These are phyloP conservation scores for Claviceps humidiphila DNA, from an alignment of 2,329 filamentous ascomycete genomes.

Conservation along the genomic window DNA sequence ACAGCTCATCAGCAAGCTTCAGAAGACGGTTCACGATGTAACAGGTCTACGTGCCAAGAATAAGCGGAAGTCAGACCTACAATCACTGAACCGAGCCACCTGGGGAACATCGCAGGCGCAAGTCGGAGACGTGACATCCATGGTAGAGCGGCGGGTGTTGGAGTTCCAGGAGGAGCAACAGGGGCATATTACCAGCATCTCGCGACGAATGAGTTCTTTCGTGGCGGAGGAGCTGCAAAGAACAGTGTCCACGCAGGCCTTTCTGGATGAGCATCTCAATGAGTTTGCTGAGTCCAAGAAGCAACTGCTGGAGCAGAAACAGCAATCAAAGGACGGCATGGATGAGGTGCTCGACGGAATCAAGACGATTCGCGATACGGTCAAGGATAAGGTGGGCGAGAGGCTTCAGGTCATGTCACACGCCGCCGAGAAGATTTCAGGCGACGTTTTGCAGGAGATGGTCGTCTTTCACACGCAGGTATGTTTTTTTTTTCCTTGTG, in stretches of 20 bases:
- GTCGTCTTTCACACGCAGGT: constrained; percentile 61
- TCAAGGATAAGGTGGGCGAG: constrained; percentile 74
- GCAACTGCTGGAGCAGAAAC: constrained; percentile 54
- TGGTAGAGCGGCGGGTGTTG: constrained; percentile 64
- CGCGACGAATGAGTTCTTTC: constrained; percentile 61
- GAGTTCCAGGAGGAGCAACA: constrained; percentile 62
- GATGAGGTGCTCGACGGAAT: constrained; percentile 87
- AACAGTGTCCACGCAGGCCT: constrained; percentile 53
- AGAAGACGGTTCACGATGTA: constrained; percentile 67
- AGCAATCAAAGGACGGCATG: constrained; percentile 68
- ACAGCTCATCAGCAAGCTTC: constrained; percentile 64
- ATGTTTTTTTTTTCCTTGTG: constrained; percentile 18
- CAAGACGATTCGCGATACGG: constrained; percentile 72
- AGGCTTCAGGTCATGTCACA: constrained; percentile 71
- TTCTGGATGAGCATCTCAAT: constrained; percentile 56
- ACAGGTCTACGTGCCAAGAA: constrained; percentile 76
- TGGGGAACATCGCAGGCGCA: constrained; percentile 69
- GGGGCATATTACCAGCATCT: constrained; percentile 53
- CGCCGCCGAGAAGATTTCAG: constrained; percentile 78
- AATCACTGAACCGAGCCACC: constrained; percentile 60
- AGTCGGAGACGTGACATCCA: constrained; percentile 61
- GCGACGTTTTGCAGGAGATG: constrained; percentile 77
- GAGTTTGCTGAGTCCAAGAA: constrained; percentile 55
- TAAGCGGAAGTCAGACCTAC: constrained; percentile 70
- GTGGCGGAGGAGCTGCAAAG: constrained; percentile 62